These are phyloP conservation scores for Tremella fuciformis DNA, from an alignment of 768 basidiomycete species.

Conservation along the genomic window DNA sequence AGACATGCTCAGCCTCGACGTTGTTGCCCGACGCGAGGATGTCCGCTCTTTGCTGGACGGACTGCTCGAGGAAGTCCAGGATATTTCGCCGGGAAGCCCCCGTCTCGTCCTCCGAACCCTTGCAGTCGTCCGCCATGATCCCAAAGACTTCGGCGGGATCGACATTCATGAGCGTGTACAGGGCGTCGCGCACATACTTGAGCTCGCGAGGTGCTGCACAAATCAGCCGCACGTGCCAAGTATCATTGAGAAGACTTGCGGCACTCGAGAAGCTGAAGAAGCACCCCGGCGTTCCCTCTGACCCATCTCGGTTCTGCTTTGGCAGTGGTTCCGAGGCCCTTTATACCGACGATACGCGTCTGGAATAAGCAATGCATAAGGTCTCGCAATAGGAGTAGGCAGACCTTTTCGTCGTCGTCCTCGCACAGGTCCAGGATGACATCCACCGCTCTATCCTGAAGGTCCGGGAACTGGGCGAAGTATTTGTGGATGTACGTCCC, in stretches of 20 bases:
- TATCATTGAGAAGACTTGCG: constrained; percentile 23
- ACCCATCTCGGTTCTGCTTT: constrained; percentile 45
- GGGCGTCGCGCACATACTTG: constrained; percentile 28
- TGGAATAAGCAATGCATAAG: constrained; percentile 9
- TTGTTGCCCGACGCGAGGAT: constrained; percentile 23
- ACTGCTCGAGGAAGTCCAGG: constrained; percentile 31
- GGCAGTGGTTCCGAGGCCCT: constrained; percentile 36
- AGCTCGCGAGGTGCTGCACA: constrained; percentile 35
- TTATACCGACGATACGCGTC: constrained; percentile 38
- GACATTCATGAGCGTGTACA: constrained; percentile 25
- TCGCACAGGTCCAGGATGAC: constrained; percentile 44
- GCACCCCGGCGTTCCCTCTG: constrained; percentile 42
- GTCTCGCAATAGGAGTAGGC: neutral
- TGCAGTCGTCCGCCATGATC: constrained; percentile 40
- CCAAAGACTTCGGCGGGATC: constrained; percentile 31
- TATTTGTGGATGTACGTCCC: constrained; percentile 32
- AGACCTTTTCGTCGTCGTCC: constrained; percentile 46
- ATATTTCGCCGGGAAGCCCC: constrained; percentile 42
- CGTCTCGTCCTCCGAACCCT: constrained; percentile 34
- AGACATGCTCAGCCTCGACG: constrained; percentile 22
- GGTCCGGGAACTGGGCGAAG: constrained; percentile 41
- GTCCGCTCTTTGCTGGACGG: neutral
- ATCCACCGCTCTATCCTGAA: constrained; percentile 44
- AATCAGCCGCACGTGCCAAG: neutral
- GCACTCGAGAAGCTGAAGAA: constrained; percentile 42